A percentile compares a stretch with the other conserved stretches of the same genome.
Conservation (phyloP, 495 filamentous ascomycete species). For the Tuber magnatum region DNA sequence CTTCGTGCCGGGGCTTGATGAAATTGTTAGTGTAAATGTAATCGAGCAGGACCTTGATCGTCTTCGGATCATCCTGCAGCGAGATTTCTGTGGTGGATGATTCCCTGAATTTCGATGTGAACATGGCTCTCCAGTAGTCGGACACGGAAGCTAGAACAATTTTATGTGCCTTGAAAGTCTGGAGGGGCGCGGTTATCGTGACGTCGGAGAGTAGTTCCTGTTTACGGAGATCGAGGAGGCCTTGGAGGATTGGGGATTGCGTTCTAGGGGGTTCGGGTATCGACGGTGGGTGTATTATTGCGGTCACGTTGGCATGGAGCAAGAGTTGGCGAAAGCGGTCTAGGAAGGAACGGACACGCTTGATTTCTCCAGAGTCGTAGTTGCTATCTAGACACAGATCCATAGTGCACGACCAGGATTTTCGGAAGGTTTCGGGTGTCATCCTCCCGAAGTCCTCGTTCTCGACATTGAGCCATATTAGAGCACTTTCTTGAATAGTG, state of each 20-base stretch:
- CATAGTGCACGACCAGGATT: slow-evolving; percentile 25
- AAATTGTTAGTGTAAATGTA: slow-evolving; percentile 25
- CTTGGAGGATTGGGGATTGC: slow-evolving; percentile 2
- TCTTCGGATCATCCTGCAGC: not conserved
- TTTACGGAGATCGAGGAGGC: slow-evolving; percentile 5
- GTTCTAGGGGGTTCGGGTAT: not conserved
- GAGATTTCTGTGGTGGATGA: not conserved
- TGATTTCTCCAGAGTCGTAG: slow-evolving; percentile 17
- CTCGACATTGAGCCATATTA: slow-evolving; percentile 35
- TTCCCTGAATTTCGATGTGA: slow-evolving; percentile 13
- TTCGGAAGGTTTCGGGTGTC: slow-evolving; percentile 8
- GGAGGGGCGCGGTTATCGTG: slow-evolving; percentile 2
- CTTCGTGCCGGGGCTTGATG: not conserved
- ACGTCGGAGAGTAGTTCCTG: slow-evolving; percentile 9
- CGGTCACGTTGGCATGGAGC: slow-evolving; percentile 11
- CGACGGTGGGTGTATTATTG: slow-evolving; percentile 7
- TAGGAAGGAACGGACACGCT: slow-evolving; percentile 25
- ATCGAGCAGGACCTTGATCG: slow-evolving; percentile 18
- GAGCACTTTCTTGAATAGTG: slow-evolving; percentile 7
- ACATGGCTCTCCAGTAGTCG: slow-evolving; percentile 3
- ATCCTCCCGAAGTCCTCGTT: slow-evolving; percentile 1
- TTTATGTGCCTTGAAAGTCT: slow-evolving; percentile 8
- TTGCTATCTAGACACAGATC: slow-evolving; percentile 20
- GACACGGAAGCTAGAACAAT: slow-evolving; percentile 19
- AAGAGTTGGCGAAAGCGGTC: slow-evolving; percentile 15